Evolutionary conservation across 345 rosid genomes (phyloP).

Genomic region (Hypericum androsaemum): DNA sequence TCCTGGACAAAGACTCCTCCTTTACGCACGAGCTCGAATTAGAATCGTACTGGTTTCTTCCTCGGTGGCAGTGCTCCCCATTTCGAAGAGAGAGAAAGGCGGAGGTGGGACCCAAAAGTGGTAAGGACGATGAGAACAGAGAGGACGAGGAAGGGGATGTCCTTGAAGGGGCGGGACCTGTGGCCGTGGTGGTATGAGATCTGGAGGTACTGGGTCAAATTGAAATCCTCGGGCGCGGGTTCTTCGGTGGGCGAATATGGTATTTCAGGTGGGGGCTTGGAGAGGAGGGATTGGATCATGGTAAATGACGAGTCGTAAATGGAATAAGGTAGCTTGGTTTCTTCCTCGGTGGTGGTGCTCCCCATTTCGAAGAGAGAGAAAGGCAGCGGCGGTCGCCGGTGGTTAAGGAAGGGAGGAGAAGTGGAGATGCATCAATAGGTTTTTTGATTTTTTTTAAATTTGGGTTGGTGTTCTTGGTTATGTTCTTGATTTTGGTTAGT

Average conservation of each 20-base stretch:
- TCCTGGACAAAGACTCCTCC: constrained; percentile 6
- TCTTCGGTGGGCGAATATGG: constrained; percentile 24
- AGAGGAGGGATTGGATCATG: constrained; percentile 53
- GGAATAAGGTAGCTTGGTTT: constrained; percentile 27
- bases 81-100: constrained; percentile 11
- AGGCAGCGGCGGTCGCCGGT: constrained; percentile 1
- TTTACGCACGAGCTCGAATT: constrained; percentile 46
- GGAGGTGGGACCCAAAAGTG: constrained; percentile 38
- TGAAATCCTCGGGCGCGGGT: constrained; percentile 31
- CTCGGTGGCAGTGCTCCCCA: constrained; percentile 31
- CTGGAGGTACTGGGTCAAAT: constrained; percentile 75
- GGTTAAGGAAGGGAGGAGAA: not conserved
- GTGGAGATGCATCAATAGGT: not conserved
- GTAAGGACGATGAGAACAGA: constrained; percentile 44
- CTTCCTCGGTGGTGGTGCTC: constrained; percentile 29
- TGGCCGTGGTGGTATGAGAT: constrained; percentile 72
- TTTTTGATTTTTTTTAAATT: not conserved
- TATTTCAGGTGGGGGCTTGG: constrained; percentile 23
- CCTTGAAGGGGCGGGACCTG: constrained; percentile 67
- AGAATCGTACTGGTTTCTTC: constrained; percentile 48
- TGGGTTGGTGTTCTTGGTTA: too few relatives aligned
- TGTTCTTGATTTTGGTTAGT: too few relatives aligned
- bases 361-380: constrained; percentile 29
- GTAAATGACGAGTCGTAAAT: constrained; percentile 38
- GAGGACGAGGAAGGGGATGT: constrained; percentile 61